Evolutionary conservation across 176 grass and related monocot genomes (phyloP), one percentile per base, ranked within the genome.

Genomic region (Zea mays): DNA sequence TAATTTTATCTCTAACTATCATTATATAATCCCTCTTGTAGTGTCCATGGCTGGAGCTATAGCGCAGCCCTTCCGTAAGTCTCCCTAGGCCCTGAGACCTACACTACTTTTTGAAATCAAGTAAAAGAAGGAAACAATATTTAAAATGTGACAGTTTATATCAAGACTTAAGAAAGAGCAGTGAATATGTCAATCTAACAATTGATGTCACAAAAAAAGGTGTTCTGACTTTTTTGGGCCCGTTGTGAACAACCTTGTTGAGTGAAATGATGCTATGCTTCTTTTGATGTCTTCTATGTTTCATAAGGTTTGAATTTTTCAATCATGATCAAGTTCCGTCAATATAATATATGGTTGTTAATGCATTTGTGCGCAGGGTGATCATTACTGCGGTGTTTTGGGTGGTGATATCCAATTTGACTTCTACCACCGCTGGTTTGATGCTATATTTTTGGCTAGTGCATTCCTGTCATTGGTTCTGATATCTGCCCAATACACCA

Each of bases 401-500:
- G 96, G 96, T 49, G 95, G 89, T 62, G 92, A 99, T 56, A 95
- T 99, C 68, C 96, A 99, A 69, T 99, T 95, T 87, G 92, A 99
- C 85, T 99, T 93, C 73, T 99, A 99, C 77, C 92, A 95, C 76
- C 90, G 92, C 45, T 99, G 92, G 92, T 99, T 99, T 77, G 96
- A 99, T 73, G 92, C 96, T 42, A 99, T 99, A 79, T 98, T 99
- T 69, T 92, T 99, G 62, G 92, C 90, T 2, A 99, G 92, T 73
- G 92, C 96, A 0, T 90, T 99, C 85, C 78, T 98, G 50, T 98
- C 96, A 13, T 89, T 99, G 67, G 90, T 95, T 76, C 82, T 95
- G 41, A 80, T 99, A 74, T 99, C 96, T 47, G 92, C 96, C 64
- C 92, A 94, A 54, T 92, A 98, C 72, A 95, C 90, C 64, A 93